A percentile compares a stretch with the other conserved stretches of the same genome.
Evolutionary conservation across 768 basidiomycete genomes (phyloP).

Genomic region (Naganishia kalamii): DNA sequence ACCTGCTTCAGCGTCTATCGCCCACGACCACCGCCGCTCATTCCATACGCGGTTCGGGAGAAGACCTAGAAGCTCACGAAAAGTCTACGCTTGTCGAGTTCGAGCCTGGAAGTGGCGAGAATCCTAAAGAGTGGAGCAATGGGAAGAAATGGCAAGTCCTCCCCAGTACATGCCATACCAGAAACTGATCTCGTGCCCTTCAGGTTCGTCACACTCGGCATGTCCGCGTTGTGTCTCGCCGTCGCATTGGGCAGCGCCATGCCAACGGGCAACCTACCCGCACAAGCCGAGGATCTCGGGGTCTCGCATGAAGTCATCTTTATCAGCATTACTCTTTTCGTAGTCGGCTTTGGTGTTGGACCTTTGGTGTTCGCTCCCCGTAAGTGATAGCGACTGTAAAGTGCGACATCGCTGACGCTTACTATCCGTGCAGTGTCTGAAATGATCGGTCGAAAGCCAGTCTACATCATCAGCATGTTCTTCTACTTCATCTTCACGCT

Average conservation of each 20-base stretch:
- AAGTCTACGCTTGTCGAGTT: conserved; percentile 32
- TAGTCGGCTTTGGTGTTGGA: conserved; percentile 40
- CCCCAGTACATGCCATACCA: too few relatives aligned
- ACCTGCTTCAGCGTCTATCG: conserved; percentile 4
- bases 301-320: conserved; percentile 30
- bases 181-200: neutral
- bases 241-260: conserved; percentile 36
- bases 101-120: conserved; percentile 23
- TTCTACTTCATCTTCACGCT: conserved; percentile 45
- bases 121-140: conserved; percentile 31
- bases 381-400: too few relatives aligned
- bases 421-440: conserved; percentile 30
- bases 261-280: conserved; percentile 35
- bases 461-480: conserved; percentile 35
- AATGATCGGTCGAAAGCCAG: conserved; percentile 34
- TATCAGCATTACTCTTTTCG: conserved; percentile 31
- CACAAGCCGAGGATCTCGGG: conserved; percentile 28
- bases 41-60: neutral
- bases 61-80: conserved; percentile 12
- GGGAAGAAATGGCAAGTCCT: conserved; percentile 32
- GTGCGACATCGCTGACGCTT: neutral
- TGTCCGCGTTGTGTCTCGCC: conserved; percentile 33
- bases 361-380: conserved; percentile 43
- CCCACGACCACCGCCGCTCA: neutral
- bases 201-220: conserved; percentile 24